Percentiles rank a stretch among this genome's conserved stretches.
phyloP scores from a whole-genome alignment of 2,329 filamentous ascomycete species.

The Fusarium sp. region DNA sequence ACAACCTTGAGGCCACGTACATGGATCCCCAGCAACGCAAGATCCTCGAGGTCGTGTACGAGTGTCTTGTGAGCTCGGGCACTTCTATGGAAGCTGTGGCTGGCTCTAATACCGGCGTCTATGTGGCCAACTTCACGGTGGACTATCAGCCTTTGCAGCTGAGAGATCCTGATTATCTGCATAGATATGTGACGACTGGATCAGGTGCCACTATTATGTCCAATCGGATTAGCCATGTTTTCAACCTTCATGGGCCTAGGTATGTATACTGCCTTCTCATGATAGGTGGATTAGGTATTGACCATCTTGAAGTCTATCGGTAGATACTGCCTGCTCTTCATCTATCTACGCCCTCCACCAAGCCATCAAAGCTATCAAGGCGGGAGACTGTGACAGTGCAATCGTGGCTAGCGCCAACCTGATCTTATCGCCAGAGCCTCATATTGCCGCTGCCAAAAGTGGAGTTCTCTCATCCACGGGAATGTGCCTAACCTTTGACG shows the following conservation, averaged over 20 bases:
- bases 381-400: neutral
- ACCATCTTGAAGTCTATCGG: neutral
- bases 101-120: neutral
- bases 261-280: neutral
- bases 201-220: neutral
- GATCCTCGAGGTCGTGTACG: neutral
- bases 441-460: neutral
- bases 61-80: neutral
- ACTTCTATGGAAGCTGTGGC: neutral
- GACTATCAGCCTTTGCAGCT: neutral
- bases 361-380: neutral
- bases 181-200: neutral
- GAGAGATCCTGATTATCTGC: neutral
- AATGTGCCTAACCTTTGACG: neutral
- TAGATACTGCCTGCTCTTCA: neutral
- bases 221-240: neutral
- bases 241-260: neutral
- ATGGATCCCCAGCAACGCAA: neutral
- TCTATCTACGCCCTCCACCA: neutral
- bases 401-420: neutral
- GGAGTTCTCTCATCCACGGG: neutral
- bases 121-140: neutral
- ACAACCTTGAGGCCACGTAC: neutral
- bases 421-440: neutral
- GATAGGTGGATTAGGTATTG: accelerated